Conservation (phyloP, 1,284 basidiomycete genomes). For the Malassezia dermatis region DNA sequence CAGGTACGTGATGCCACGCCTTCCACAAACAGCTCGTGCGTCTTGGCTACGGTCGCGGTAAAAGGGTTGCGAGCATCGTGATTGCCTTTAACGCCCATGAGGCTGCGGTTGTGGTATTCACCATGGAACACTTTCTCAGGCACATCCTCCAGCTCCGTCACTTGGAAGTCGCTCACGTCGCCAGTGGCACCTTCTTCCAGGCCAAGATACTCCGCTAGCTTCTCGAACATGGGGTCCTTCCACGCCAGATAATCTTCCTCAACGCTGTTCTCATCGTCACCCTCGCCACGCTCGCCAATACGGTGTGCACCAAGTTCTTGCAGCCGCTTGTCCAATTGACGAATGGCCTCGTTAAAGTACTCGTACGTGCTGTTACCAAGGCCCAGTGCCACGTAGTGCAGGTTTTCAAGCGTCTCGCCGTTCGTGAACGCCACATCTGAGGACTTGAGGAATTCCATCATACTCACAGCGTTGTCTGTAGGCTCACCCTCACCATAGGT, state of each 20-base stretch:
- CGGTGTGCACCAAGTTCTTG: conserved; percentile 70
- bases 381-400: conserved; percentile 91
- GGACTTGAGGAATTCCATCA: conserved; percentile 84
- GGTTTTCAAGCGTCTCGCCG: conserved; percentile 64
- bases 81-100: conserved; percentile 71
- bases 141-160: conserved; percentile 61
- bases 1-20: conserved; percentile 70
- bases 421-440: conserved; percentile 76
- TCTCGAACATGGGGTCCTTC: conserved; percentile 95
- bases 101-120: conserved; percentile 59
- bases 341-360: conserved; percentile 78
- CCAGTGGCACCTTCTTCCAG: conserved; percentile 93
- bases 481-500: conserved; percentile 98
- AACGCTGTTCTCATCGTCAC: conserved; percentile 98
- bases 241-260: conserved; percentile 99
- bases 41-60: conserved; percentile 65
- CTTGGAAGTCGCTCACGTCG: conserved; percentile 86
- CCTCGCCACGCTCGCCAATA: conserved; percentile 84
- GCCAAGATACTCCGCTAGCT: conserved; percentile 66
- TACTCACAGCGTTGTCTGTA: conserved; percentile 90
- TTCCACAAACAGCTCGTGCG: conserved; percentile 72
- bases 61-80: conserved; percentile 96
- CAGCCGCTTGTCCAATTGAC: conserved; percentile 66
- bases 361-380: conserved; percentile 76
- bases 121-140: conserved; percentile 40